Conservation (phyloP, 2,329 filamentous ascomycete genomes). For the Cordyceps cicadae region DNA sequence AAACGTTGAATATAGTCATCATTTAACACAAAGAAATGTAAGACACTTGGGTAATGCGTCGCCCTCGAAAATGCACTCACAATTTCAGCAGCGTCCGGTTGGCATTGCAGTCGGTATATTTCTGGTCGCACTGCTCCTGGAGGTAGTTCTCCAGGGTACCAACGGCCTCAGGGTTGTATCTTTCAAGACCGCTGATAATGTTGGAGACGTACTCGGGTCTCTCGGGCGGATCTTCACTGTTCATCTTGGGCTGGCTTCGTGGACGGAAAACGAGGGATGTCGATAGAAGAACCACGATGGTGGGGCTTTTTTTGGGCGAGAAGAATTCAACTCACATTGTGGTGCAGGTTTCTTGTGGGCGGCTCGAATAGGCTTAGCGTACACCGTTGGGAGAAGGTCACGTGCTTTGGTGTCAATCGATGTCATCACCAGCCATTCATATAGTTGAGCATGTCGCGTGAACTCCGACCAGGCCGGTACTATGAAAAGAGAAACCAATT, state of each 20-base stretch:
- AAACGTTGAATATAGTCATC: constrained; percentile 87
- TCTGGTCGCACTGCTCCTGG: constrained; percentile 85
- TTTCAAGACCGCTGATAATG: constrained; percentile 94
- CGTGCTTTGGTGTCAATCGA: constrained; percentile 1
- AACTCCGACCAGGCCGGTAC: not conserved
- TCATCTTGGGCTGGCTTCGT: constrained; percentile 38
- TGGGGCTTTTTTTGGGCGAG: constrained; percentile 27
- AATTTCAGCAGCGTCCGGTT: constrained; percentile 94
- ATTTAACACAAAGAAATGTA: constrained; percentile 29
- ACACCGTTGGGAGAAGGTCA: not conserved
- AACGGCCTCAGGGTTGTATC: constrained; percentile 98
- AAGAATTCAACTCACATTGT: constrained; percentile 35
- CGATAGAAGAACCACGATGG: constrained; percentile 29
- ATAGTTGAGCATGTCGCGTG: not conserved
- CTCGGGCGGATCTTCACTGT: constrained; percentile 80
- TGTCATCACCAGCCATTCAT: constrained; percentile 1
- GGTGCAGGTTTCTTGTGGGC: constrained; percentile 32
- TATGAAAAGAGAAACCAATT: too few species aligned
- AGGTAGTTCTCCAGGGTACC: constrained; percentile 91
- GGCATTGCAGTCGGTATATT: constrained; percentile 91
- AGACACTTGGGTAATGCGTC: not conserved
- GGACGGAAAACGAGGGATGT: constrained; percentile 16
- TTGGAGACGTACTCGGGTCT: constrained; percentile 83
- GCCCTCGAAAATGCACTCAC: constrained; percentile 50
- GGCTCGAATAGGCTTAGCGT: constrained; percentile 27